Evolutionary conservation across 2,329 filamentous ascomycete species (phyloP), one percentile per base, ranked within the genome.

Genomic region (Penicillium decumbens): DNA sequence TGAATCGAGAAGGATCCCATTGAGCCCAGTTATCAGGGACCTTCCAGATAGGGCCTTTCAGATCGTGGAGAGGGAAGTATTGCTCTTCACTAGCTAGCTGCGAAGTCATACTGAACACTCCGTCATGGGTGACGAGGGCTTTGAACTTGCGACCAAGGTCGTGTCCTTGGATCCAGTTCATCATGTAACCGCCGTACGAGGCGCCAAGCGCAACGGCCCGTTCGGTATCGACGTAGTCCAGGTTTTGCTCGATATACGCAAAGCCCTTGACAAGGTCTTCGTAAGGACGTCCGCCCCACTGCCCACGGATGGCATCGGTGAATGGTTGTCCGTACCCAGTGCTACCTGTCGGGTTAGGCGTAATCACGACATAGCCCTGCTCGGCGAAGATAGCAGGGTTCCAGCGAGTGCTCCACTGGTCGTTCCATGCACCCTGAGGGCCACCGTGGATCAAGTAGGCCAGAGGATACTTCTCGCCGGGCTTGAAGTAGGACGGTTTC

Each of bases 131-230:
- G 35, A 84, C 77, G 3, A 81, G 70, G 2, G 78, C 78, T 59
- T 79, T 80, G 70, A 81, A 81, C 60, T 77, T 77, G 38, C 75
- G 75, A 9, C 75, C 78, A 1, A 83, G 66, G 0, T 74, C 68
- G 20, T 81, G 75, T 0, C 79, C 79, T 42, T 80, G 72, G 20
- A 83, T 75, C 77, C 78, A 82, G 58, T 80, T 80, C 56, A 81
- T 74, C 77, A 83, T 77, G 63, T 80, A 83, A 8, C 79, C 80
- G n/a, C 80, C 80, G 50, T 78, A 82, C 6, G 76, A 77, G 6
- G 70, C 76, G 0, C 80, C 80, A 1, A 77, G 67, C 0, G 79
- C 73, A 18, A 82, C 71, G 1, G 77, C 78, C 6, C 79, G 77
- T 7, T 66, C 64, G 10, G 73, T 75, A 58, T 83, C 80, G 23